Evolutionary conservation across 1,139 yeast species (phyloP).

Genomic region (Debaryomycetaceae sp.): DNA sequence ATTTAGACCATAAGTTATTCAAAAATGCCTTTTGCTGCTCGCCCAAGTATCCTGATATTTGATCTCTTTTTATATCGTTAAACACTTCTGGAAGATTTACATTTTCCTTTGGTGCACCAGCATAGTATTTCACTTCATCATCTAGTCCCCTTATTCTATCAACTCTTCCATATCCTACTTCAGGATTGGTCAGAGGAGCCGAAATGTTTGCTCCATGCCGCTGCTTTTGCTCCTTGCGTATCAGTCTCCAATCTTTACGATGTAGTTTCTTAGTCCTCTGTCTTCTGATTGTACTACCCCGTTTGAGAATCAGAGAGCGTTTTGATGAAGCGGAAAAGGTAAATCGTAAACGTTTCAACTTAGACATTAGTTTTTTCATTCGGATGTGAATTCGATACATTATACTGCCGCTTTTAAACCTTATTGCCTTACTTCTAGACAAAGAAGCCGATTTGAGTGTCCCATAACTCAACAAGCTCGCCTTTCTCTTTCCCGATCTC

Average conservation of each 20-base stretch:
- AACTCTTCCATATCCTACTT: slow-evolving; percentile 21
- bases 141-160: slow-evolving; percentile 20
- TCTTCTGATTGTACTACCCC: slow-evolving; percentile 7
- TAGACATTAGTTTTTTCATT: slow-evolving; percentile 21
- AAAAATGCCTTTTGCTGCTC: slow-evolving; percentile 25
- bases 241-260: slow-evolving; percentile 14
- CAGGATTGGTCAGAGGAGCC: slow-evolving; percentile 20
- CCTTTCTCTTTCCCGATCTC: slow-evolving; percentile 1
- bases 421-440: slow-evolving; percentile 33
- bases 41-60: slow-evolving; percentile 26
- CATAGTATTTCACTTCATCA: slow-evolving; percentile 23
- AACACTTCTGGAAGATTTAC: slow-evolving; percentile 11
- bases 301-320: slow-evolving; percentile 17
- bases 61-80: slow-evolving; percentile 16
- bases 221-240: not conserved
- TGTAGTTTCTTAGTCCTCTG: slow-evolving; percentile 13
- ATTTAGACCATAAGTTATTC: slow-evolving; percentile 8
- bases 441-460: slow-evolving; percentile 11
- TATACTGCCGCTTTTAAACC: slow-evolving; percentile 30
- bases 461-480: not conserved
- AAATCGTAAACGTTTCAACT: slow-evolving; percentile 19
- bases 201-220: slow-evolving; percentile 3
- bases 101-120: slow-evolving; percentile 25
- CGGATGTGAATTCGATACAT: slow-evolving; percentile 29
- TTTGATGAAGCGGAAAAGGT: slow-evolving; percentile 30